A percentile compares a stretch with the other conserved stretches of the same genome.
Conservation (phyloP, 1,284 basidiomycete genomes). For the Ustilago cynodontis region DNA sequence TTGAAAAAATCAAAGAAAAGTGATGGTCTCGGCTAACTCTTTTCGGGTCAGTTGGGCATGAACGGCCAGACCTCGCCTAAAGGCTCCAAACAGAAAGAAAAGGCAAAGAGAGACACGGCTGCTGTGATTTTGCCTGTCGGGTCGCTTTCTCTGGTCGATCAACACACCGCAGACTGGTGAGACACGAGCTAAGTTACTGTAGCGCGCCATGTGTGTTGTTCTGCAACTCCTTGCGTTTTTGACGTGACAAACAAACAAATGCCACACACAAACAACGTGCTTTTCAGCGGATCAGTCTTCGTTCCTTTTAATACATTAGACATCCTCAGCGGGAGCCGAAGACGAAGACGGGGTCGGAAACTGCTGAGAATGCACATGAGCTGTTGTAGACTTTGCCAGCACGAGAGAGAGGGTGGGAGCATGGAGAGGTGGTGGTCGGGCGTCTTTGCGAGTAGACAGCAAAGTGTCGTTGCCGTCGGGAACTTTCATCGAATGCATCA, state of each 20-base stretch:
- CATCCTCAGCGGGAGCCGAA: not conserved
- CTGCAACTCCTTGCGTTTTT: not conserved
- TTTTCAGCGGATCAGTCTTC: too few relatives aligned
- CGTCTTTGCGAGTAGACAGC: too few relatives aligned
- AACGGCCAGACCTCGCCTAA: not conserved
- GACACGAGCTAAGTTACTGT: too few relatives aligned
- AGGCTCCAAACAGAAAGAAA: not conserved
- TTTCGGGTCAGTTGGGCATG: conserved; percentile 18
- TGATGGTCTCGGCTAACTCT: conserved; percentile 33
- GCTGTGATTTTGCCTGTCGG: too few relatives aligned
- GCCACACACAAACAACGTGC: conserved; percentile 18
- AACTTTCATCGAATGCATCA: too few relatives aligned
- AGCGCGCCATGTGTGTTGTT: not conserved
- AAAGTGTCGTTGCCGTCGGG: not conserved
- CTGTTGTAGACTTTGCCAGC: not conserved
- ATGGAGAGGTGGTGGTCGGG: too few relatives aligned
- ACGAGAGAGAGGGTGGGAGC: too few relatives aligned
- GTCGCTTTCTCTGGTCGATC: too few relatives aligned
- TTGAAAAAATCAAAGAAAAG: conserved; percentile 2
- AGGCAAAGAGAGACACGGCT: too few relatives aligned
- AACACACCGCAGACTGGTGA: not conserved
- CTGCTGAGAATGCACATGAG: not conserved
- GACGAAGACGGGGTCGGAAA: not conserved
- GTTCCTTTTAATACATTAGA: too few relatives aligned
- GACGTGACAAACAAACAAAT: conserved; percentile 19